A percentile compares a stretch with the other conserved stretches of the same genome.
Evolutionary conservation across 495 filamentous ascomycete genomes (phyloP).

Genomic region (Parathielavia appendiculata): DNA sequence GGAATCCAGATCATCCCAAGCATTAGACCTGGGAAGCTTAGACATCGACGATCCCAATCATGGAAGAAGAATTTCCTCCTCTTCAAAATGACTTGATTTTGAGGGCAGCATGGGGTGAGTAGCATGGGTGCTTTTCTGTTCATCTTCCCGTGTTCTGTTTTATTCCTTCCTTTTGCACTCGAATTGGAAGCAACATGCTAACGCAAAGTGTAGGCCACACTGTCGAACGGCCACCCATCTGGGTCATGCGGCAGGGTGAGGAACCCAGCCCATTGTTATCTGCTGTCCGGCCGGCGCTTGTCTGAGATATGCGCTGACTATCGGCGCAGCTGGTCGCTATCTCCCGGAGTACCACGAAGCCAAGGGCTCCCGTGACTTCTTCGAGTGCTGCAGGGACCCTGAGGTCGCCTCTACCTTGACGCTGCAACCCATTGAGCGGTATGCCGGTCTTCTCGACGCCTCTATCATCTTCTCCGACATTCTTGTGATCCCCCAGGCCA

Average conservation of each 20-base stretch:
- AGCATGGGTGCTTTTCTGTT: slow-evolving; percentile 1
- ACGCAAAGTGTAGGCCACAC: slow-evolving; percentile 62
- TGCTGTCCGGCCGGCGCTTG: neutral
- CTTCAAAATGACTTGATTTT: slow-evolving; percentile 88
- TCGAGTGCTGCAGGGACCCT: slow-evolving; percentile 89
- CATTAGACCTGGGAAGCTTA: neutral
- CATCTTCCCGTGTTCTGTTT: neutral
- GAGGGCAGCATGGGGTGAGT: slow-evolving; percentile 77
- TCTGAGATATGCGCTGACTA: slow-evolving; percentile 17
- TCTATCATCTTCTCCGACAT: slow-evolving; percentile 99
- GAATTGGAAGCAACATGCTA: slow-evolving; percentile 6
- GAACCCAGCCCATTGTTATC: slow-evolving; percentile 10
- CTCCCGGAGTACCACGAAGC: slow-evolving; percentile 96
- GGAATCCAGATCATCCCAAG: neutral
- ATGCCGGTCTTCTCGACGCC: slow-evolving; percentile 83
- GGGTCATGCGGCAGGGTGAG: slow-evolving; percentile 98
- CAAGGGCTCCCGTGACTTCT: slow-evolving; percentile 87
- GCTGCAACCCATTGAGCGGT: slow-evolving; percentile 89
- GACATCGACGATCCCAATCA: slow-evolving; percentile 14
- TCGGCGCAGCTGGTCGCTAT: slow-evolving; percentile 78
- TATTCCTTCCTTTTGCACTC: neutral
- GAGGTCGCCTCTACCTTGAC: slow-evolving; percentile 90
- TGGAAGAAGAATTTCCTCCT: slow-evolving; percentile 55
- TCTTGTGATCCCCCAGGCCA: slow-evolving; percentile 91
- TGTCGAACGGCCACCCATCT: slow-evolving; percentile 88